Evolutionary conservation across 805 yeast species (phyloP), one percentile per base, ranked within the genome.

Genomic region (Lipomyces starkeyi): DNA sequence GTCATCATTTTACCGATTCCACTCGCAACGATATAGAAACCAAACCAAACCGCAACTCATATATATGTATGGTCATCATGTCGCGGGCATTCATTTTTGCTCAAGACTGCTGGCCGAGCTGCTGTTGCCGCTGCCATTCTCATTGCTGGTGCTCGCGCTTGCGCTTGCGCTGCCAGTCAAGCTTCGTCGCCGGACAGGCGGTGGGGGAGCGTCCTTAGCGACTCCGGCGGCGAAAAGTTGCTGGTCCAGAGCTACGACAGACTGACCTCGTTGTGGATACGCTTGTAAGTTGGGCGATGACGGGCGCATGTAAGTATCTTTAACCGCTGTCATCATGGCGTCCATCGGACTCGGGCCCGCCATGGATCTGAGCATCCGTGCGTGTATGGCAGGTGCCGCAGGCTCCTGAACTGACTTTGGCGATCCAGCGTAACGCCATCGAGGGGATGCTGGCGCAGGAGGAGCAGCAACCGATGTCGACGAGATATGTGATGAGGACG

Each of bases 271-370:
- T 25, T 29, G 67, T 14, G 20, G 62, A 29, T 47, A 17, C 20
- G 27, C 47, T 22, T 59, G 43, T 17, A 34, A 52, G 29, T 55
- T 6, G 17, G 68, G 37, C n/a, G 63, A n/a, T 9, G 58, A n/a
- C 13, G 60, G 47, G 64, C 34, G 53, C 22, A 22, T 13, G 20
- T 20, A 22, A 8, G 65, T 53, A 22, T 53, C 52, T n/a, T 56
- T 53, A 13, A 60, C 65, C 1, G 65, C 69, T 6, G 63, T 14
- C 56, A 60, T 49, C 59, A 69, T 58, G 13, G 67, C 62, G 27
- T 69, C 72, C 72, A 69, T 69, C 9, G 72, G 68, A 13, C 65
- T 32, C 29, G 71, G 71, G 13, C 72, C 71, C 25, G 64, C 63
- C 43, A 66, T 62, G 34, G 64, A 52, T n/a, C 63, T 57, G 43